Evolutionary conservation across 163 green algal species (phyloP), one percentile per base, ranked within the genome.

Genomic region (Prototheca stagnorum): DNA sequence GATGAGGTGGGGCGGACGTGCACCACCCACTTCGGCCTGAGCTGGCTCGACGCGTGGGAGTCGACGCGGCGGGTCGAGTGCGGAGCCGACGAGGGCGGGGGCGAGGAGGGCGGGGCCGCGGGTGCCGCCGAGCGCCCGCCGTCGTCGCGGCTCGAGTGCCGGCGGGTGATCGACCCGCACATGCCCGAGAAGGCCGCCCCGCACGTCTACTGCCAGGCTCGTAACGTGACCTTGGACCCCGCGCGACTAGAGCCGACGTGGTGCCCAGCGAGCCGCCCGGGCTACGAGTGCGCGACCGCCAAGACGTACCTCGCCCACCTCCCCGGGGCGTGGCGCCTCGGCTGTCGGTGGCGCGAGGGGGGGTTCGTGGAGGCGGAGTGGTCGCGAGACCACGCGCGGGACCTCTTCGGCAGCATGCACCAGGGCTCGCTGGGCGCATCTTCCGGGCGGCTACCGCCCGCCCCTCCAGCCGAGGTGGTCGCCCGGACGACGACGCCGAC

Each of bases 291-390:
- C 33, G 27, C 14, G n/a, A 51, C 31, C 1, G 28, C 24, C n/a
- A n/a, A n/a, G n/a, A 63, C 56, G 1, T 70, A 70, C 39, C 53
- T 64, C 27, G 29, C 20, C 14, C 66, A 70, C 34, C 2, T 34
- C 14, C 51, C 14, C 1, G 62, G 62, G 2, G 51, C 56, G 11
- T 70, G 55, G 25, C 25, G 21, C 2, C 23, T 49, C 2, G 19
- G 27, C 40, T 70, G 62, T 44, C 22, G 39, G 5, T 66, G 51
- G 51, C 42, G 52, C 17, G 33, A 14, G 11, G 33, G 33, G 9
- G 20, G 17, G 2, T 46, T 56, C 17, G 39, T 47, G 7, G 43
- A 63, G 22, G 5, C 39, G 1, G 22, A 37, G 2, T 66, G 57
- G 19, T 52, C 51, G 25, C 50, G 42, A 16, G 62, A 70, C 45